Base-by-base conservation (phyloP, 495 filamentous ascomycete species). In the Annulohypoxylon nitens region DNA sequence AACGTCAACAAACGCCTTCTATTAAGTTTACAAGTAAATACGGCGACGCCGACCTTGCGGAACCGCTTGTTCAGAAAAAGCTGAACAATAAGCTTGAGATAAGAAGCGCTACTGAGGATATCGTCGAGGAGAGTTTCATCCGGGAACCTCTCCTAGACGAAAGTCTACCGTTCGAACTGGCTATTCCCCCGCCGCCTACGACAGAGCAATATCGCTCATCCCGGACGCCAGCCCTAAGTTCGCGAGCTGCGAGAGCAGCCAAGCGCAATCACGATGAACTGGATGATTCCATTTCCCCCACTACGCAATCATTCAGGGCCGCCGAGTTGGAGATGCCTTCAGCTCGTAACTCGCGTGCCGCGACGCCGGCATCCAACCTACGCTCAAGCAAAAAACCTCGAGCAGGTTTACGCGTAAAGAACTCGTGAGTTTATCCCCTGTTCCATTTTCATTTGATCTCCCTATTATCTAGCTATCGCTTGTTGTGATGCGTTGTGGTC, bases 381-480 rank as follows among this genome's bases (percentile, higher is more conserved):
- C 85, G 86, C 43, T 83, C 88, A 37, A 78, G 81, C 66, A 90
- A 90, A 81, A 88, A 84, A 72, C 73, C 80, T 16, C 86, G 87
- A 71, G 86, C 83, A 54, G 84, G 87, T 63, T 83, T 90, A 64
- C 86, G 89, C 51, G 86, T 91, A 67, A 92, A 91, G 82, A 89
- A 83, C 73, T 92, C 90, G 90, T 92, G 83, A 88, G 90, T 90
- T 66, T 53, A 59, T 53, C n/a, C 0, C 45, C 34, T 47, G 45
- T 30, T 2, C 9, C 30, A 36, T 74, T 59, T 25, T 59, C 48
- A 8, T 30, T 66, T 30, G 5, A 63, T 36, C 12, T 53, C 1
- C 12, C 25, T 33, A 23, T 47, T 59, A 59, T 34, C 43, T 63
- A 37, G 50, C 41, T 60, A 26, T 66, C 26, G 51, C 45, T 57